A percentile compares a stretch with the other conserved stretches of the same genome.
Conservation (phyloP, 306 rosid genomes). For the Boehmeria nivea region DNA sequence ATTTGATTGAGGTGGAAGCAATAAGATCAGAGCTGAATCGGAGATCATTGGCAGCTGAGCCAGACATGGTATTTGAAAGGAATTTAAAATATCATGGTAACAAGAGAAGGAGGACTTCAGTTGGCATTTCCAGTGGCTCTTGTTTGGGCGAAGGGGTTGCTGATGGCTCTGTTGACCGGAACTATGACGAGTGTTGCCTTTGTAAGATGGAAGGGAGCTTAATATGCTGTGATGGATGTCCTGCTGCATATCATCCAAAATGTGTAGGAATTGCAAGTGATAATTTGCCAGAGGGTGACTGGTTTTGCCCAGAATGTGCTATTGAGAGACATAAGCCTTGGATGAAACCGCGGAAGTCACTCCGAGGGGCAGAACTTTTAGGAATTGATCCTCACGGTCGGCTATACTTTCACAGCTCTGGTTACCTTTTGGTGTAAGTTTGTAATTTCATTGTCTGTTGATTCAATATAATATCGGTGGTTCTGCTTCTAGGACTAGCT, state of each 20-base stretch:
- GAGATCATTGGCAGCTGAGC: constrained; percentile 70
- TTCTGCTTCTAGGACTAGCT: constrained; percentile 1
- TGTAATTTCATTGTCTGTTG: not conserved
- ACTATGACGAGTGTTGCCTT: constrained; percentile 92
- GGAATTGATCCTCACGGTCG: constrained; percentile 86
- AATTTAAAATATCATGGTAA: constrained; percentile 41
- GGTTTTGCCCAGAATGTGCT: constrained; percentile 98
- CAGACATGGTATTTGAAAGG: constrained; percentile 53
- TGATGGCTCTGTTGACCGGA: constrained; percentile 70
- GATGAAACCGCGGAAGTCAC: constrained; percentile 63
- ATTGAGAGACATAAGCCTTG: constrained; percentile 53
- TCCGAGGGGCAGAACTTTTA: constrained; percentile 83
- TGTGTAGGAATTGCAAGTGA: constrained; percentile 74
- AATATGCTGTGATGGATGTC: constrained; percentile 99
- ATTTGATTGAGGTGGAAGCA: constrained; percentile 85
- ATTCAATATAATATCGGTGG: constrained; percentile 9
- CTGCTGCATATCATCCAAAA: constrained; percentile 93
- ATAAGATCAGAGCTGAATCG: constrained; percentile 80
- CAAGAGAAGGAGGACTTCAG: constrained; percentile 59
- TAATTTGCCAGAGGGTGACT: constrained; percentile 88
- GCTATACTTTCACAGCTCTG: constrained; percentile 65
- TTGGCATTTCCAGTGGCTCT: constrained; percentile 47
- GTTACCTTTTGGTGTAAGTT: constrained; percentile 95
- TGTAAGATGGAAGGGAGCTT: constrained; percentile 98
- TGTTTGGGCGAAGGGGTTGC: constrained; percentile 47